Conservation (phyloP, 2,329 filamentous ascomycete genomes). For the Gremmenia infestans region DNA sequence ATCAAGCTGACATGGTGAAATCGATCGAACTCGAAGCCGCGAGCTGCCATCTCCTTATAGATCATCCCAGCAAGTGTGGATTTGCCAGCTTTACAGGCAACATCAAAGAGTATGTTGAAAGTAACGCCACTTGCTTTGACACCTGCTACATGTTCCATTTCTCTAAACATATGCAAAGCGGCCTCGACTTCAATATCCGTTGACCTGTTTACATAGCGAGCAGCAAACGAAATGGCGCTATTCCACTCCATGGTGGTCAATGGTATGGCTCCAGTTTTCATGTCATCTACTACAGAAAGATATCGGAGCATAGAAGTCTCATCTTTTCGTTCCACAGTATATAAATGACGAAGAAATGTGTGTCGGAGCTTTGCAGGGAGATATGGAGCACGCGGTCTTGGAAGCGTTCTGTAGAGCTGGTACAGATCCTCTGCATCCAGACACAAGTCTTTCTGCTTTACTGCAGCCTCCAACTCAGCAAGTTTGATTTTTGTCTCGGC, state of each 20-base stretch:
- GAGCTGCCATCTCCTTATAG: conserved; percentile 70
- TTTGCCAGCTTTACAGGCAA: conserved; percentile 80
- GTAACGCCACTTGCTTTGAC: conserved; percentile 69
- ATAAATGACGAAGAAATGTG: conserved; percentile 28
- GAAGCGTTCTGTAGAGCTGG: conserved; percentile 32
- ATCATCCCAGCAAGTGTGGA: conserved; percentile 81
- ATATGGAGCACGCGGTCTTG: conserved; percentile 30
- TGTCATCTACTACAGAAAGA: conserved; percentile 77
- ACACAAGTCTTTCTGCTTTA: conserved; percentile 10
- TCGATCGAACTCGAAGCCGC: conserved; percentile 66
- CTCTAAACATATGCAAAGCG: conserved; percentile 74
- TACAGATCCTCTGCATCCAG: conserved; percentile 29
- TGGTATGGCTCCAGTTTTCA: conserved; percentile 67
- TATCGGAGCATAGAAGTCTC: conserved; percentile 69
- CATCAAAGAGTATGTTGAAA: conserved; percentile 89
- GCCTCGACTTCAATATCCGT: conserved; percentile 58
- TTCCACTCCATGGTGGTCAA: conserved; percentile 74
- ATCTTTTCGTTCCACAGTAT: conserved; percentile 29
- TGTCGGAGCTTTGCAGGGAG: conserved; percentile 26
- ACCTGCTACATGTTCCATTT: conserved; percentile 75
- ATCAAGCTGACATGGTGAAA: conserved; percentile 80
- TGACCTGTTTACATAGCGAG: conserved; percentile 59
- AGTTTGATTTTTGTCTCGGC: conserved; percentile 24
- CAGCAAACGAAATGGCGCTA: conserved; percentile 72
- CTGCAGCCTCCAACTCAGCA: conserved; percentile 18